phyloP scores from a whole-genome alignment of 371 early-diverging fungal species.

The Apophysomyces elegans region DNA sequence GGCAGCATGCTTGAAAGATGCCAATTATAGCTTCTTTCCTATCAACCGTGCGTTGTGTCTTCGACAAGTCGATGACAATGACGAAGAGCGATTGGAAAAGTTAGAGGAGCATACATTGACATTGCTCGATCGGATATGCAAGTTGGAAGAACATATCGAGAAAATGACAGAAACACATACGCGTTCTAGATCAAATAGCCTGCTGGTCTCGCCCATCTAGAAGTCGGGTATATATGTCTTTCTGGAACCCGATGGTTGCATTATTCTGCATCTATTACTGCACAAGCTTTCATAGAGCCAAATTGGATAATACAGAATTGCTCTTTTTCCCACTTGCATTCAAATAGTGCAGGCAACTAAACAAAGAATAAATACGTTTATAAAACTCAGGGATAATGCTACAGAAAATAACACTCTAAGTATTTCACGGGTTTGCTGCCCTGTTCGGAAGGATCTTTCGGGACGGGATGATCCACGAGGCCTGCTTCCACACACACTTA shows the following conservation, averaged over 20 bases:
- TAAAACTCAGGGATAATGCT: neutral
- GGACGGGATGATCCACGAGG: too few relatives aligned
- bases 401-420: neutral
- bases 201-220: slow-evolving; percentile 44
- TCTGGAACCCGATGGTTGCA: neutral
- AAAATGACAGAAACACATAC: slow-evolving; percentile 32
- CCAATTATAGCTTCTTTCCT: slow-evolving; percentile 59
- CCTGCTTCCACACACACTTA: too few relatives aligned
- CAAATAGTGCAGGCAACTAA: too few relatives aligned
- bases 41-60: slow-evolving; percentile 59
- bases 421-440: neutral
- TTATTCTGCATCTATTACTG: neutral
- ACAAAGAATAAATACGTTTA: neutral
- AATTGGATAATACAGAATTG: neutral
- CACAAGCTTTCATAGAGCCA: neutral
- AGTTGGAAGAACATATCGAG: slow-evolving; percentile 33
- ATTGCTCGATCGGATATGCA: slow-evolving; percentile 29
- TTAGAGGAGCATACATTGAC: slow-evolving; percentile 41
- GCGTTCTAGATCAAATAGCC: slow-evolving; percentile 39
- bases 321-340: too few relatives aligned
- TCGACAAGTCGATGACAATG: slow-evolving; percentile 32
- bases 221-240: neutral
- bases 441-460: neutral
- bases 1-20: slow-evolving; percentile 44
- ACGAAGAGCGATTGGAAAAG: slow-evolving; percentile 37